Evolutionary conservation across 176 grass and related monocot species (phyloP), one percentile per base, ranked within the genome.

Genomic region (Oryza officinalis): DNA sequence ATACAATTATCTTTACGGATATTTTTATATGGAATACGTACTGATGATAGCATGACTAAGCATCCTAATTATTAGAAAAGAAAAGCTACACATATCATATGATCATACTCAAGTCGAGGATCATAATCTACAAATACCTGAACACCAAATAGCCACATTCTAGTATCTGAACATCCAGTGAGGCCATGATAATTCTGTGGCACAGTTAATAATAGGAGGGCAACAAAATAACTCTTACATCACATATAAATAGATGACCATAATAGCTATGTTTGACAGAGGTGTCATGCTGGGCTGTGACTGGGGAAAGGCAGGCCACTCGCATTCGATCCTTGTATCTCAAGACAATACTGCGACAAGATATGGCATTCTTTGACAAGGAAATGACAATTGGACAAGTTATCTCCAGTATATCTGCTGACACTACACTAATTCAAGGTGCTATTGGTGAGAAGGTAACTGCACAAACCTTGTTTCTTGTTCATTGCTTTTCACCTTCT

Each of bases 331-430:
- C 77, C 65, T 27, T 91, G 74, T 91, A 94, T 69, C 86, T 94
- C 23, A 91, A 81, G 22, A 74, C 92, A 0, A 37, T 94, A 59
- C 35, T 94, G 23, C 84, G 67, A 69, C 92, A 94, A 69, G 92
- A 94, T 31, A 94, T 94, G 69, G 4, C 86, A 73, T 94, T 91
- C 65, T 94, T 94, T 32, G 92, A 94, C 72, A 84, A 81, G n/a
- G 92, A 94, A 82, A 91, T 86, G 80, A 87, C 71, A 54, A 77
- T 71, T 6, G 92, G 92, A 14, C 84, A 94, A 37, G 72, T 86
- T 47, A 69, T 91, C 30, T 73, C 76, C 12, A 75, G 83, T 69
- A 91, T 91, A 38, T 91, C 92, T 22, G 72, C 75, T 3, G 89
- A 94, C 61, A 91, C 74, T 0, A 78, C 61, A 54, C 60, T 84